Evolutionary conservation across 768 basidiomycete species (phyloP), one percentile per base, ranked within the genome.

Genomic region (Suillus occidentalis): DNA sequence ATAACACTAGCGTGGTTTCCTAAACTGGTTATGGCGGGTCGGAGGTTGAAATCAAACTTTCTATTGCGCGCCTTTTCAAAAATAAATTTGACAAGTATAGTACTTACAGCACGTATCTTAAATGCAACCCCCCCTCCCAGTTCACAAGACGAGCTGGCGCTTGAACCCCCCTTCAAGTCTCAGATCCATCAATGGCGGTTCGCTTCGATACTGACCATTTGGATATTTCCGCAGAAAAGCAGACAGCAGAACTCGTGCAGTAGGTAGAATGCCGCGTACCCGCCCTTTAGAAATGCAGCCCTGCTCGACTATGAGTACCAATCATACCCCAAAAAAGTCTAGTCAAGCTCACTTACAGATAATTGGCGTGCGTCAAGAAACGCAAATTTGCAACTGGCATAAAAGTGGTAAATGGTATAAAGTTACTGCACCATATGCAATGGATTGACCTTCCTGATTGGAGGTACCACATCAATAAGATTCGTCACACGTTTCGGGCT

Each of bases 381-480:
- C 39, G 97, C 82, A 9, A 90, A 94, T 75, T 89, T 92, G 67
- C 89, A 89, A 31, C 95, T 97, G 62, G 47, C 60, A 20, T 59
- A 62, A 3, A 50, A n/a, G 39, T 49, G 8, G 22, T 28, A 50
- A n/a, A 31, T 49, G 8, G 22, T 28, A 12, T 42, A 36, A 45
- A 28, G 20, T 50, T 43, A 28, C 9, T 20, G 58, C 34, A 8
- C 25, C 28, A 65, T 28, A 42, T 62, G 43, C 39, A 22, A 49
- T 50, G 13, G 3, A 68, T 83, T 66, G 59, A 90, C 95, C 80
- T 87, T 70, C 87, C 85, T 40, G 85, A 79, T 70, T 90, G 71
- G 3, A 96, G 70, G 28, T 78, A 74, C 45, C 84, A 80, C 31
- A 96, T 94, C 94, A 97, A 72, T 93, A 96, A 0, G 71, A 71